A percentile compares a stretch with the other conserved stretches of the same genome.
phyloP scores from a whole-genome alignment of 2,329 filamentous ascomycete genomes.

The Fusarium sp. region DNA sequence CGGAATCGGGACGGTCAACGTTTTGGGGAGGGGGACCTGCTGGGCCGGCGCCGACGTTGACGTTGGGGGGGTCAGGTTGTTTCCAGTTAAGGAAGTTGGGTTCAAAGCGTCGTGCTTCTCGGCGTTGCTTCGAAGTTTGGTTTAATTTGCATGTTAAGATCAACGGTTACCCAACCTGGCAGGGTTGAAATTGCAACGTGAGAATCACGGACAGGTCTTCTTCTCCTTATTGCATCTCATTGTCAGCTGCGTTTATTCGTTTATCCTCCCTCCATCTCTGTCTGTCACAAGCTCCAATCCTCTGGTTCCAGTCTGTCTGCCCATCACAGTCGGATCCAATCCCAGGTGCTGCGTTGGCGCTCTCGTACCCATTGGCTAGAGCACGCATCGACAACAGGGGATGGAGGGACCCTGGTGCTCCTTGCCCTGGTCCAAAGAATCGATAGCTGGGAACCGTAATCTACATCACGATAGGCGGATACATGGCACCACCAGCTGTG shows the following conservation, averaged over 20 bases:
- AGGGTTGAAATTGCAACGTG: neutral
- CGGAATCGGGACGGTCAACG: constrained; percentile 26
- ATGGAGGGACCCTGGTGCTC: neutral
- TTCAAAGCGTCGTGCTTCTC: constrained; percentile 33
- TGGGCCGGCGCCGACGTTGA: constrained; percentile 15
- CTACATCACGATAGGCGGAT: constrained; percentile 2
- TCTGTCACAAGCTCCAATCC: neutral
- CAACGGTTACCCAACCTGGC: neutral
- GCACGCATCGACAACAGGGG: constrained; percentile 15
- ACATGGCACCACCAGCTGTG: constrained; percentile 3
- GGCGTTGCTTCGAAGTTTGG: constrained; percentile 25
- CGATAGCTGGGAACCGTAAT: constrained; percentile 1
- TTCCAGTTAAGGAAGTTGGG: constrained; percentile 38
- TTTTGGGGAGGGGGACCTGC: constrained; percentile 27
- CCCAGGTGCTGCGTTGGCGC: constrained; percentile 25
- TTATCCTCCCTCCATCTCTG: neutral
- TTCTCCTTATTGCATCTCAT: neutral
- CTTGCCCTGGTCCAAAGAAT: neutral
- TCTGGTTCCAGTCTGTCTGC: constrained; percentile 9
- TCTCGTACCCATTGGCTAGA: constrained; percentile 21
- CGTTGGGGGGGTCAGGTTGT: constrained; percentile 23
- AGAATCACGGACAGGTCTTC: neutral
- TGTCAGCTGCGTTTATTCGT: neutral
- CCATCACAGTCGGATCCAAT: constrained; percentile 28
- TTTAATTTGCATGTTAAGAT: constrained; percentile 34